These are phyloP conservation scores for Yamadazyma akitaensis DNA, from an alignment of 805 yeast genomes.

Conservation along the genomic window DNA sequence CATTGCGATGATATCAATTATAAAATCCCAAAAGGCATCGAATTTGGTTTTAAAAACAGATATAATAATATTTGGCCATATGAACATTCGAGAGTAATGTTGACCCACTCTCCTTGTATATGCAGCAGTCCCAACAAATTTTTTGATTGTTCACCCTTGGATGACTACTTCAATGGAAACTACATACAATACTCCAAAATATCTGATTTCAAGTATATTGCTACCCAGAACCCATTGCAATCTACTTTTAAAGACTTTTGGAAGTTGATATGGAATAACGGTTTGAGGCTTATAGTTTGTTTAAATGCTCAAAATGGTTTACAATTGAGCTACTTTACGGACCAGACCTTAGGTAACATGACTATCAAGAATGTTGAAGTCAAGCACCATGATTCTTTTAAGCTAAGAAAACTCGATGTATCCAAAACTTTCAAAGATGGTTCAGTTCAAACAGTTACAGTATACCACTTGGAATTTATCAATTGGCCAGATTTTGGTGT, in stretches of 20 bases:
- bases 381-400: conserved; percentile 15
- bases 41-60: conserved; percentile 43
- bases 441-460: conserved; percentile 6
- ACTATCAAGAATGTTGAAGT: conserved; percentile 11
- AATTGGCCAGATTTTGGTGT: conserved; percentile 50
- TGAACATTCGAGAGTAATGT: conserved; percentile 45
- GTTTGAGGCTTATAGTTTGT: conserved; percentile 34
- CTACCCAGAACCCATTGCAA: conserved; percentile 44
- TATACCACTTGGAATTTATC: conserved; percentile 39
- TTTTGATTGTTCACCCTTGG: conserved; percentile 10
- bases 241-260: conserved; percentile 44
- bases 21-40: conserved; percentile 42
- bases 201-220: conserved; percentile 31
- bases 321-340: conserved; percentile 17
- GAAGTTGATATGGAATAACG: conserved; percentile 34
- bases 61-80: conserved; percentile 49
- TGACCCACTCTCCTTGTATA: conserved; percentile 19
- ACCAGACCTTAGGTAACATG: conserved; percentile 16
- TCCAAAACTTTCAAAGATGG: conserved; percentile 9
- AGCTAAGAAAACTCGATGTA: conserved; percentile 14
- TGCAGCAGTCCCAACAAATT: conserved; percentile 9
- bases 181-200: conserved; percentile 31
- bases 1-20: conserved; percentile 39
- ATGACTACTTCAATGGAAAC: conserved; percentile 47
- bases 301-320: conserved; percentile 21